Conservation (phyloP, 1,284 basidiomycete genomes). For the Coriolopsis trogii region DNA sequence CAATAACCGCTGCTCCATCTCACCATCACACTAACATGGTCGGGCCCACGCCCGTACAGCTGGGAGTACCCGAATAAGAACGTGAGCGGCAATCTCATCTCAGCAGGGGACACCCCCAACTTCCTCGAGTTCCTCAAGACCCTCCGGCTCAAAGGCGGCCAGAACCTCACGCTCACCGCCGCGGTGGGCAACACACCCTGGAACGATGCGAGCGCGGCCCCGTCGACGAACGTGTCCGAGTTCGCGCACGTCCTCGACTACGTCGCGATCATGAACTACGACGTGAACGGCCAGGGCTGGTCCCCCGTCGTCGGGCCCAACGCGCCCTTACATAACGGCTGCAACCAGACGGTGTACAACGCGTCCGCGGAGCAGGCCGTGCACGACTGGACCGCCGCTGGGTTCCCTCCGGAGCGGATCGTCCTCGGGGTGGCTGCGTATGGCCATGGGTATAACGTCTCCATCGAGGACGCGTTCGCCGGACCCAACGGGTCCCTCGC, state of each 20-base stretch:
- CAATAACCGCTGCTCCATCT: neutral
- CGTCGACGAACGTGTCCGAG: constrained; percentile 61
- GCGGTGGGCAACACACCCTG: constrained; percentile 72
- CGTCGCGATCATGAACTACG: constrained; percentile 87
- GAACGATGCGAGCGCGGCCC: constrained; percentile 52
- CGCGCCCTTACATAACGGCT: constrained; percentile 78
- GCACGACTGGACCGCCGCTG: constrained; percentile 70
- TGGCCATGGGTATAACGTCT: constrained; percentile 59
- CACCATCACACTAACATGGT: neutral
- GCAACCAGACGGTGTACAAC: constrained; percentile 53
- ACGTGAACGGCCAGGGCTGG: constrained; percentile 61
- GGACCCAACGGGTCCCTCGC: constrained; percentile 34
- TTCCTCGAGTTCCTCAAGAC: constrained; percentile 73
- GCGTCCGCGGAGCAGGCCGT: constrained; percentile 79
- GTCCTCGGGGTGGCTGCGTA: constrained; percentile 80
- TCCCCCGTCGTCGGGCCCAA: constrained; percentile 68
- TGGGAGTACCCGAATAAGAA: constrained; percentile 81
- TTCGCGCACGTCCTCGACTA: constrained; percentile 76
- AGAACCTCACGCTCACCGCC: constrained; percentile 68
- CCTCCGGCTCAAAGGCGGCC: constrained; percentile 47
- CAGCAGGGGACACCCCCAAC: constrained; percentile 64
- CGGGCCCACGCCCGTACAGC: constrained; percentile 40
- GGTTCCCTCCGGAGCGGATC: constrained; percentile 73
- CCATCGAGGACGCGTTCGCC: constrained; percentile 38
- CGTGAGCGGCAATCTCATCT: constrained; percentile 66